Evolutionary conservation across 345 rosid species (phyloP).

Genomic region (Cardiospermum halicacabum): DNA sequence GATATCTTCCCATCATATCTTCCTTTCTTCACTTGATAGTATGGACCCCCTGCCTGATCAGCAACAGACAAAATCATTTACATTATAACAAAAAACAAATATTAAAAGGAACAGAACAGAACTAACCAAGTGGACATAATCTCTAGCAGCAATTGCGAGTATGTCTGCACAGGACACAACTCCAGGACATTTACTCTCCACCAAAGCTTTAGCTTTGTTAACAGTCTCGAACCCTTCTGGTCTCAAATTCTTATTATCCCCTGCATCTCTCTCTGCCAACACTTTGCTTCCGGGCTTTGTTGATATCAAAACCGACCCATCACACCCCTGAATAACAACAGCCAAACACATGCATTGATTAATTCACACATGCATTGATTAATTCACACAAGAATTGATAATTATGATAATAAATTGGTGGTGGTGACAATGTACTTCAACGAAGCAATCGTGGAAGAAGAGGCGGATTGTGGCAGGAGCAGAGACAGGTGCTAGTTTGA

Average conservation of each 20-base stretch:
- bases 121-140: constrained; percentile 58
- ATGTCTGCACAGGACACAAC: constrained; percentile 86
- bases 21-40: constrained; percentile 76
- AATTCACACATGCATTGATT: constrained; percentile 3
- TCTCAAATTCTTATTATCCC: constrained; percentile 59
- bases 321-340: constrained; percentile 58
- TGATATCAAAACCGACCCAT: constrained; percentile 66
- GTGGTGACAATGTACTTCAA: constrained; percentile 46
- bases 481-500: constrained; percentile 66
- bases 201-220: constrained; percentile 57
- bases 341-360: background rate
- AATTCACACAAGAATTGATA: background rate
- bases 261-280: constrained; percentile 76
- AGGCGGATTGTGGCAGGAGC: constrained; percentile 89
- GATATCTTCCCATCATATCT: constrained; percentile 76
- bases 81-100: background rate
- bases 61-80: background rate
- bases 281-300: constrained; percentile 51
- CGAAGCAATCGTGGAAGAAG: constrained; percentile 95
- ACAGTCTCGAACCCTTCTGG: constrained; percentile 60
- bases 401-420: no score
- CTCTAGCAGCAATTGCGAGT: constrained; percentile 83
- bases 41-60: constrained; percentile 67
- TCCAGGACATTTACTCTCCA: constrained; percentile 78
- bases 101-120: background rate